These are phyloP conservation scores for Suhomyces terraborum DNA, from an alignment of 1,139 yeast species.

Conservation along the genomic window DNA sequence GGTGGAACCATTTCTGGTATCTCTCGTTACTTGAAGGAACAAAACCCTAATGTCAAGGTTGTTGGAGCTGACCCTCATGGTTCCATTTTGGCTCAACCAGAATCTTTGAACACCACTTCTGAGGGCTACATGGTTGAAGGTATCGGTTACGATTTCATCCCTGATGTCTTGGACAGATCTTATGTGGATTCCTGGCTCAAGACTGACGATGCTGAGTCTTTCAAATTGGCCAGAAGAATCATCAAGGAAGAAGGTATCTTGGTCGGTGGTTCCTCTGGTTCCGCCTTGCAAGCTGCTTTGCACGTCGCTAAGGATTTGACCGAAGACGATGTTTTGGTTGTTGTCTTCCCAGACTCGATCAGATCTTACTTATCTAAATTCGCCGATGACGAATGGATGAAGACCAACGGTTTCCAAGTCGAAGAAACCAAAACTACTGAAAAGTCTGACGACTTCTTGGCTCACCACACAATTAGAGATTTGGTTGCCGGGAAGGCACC, in stretches of 20 bases:
- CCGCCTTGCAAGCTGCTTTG: constrained; percentile 81
- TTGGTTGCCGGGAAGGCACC: constrained; percentile 70
- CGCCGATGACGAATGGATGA: constrained; percentile 93
- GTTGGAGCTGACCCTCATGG: constrained; percentile 89
- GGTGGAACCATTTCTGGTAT: constrained; percentile 85
- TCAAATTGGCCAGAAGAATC: constrained; percentile 78
- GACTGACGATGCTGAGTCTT: constrained; percentile 82
- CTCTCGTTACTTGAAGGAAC: constrained; percentile 72
- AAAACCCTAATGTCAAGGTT: constrained; percentile 61
- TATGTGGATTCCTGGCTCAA: constrained; percentile 80
- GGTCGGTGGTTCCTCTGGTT: constrained; percentile 88
- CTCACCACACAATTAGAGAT: constrained; percentile 58
- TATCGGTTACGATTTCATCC: constrained; percentile 87
- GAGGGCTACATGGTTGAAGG: constrained; percentile 84
- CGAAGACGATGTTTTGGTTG: constrained; percentile 76
- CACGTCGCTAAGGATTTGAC: constrained; percentile 69
- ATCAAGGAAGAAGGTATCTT: constrained; percentile 85
- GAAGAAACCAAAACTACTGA: constrained; percentile 51
- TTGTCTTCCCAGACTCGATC: constrained; percentile 83
- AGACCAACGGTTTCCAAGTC: constrained; percentile 66
- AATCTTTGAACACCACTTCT: constrained; percentile 60
- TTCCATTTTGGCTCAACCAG: constrained; percentile 82
- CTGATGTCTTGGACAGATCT: constrained; percentile 72
- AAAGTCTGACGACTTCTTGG: constrained; percentile 54
- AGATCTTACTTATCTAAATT: constrained; percentile 87